Evolutionary conservation across 2,329 filamentous ascomycete genomes (phyloP), one percentile per base, ranked within the genome.

Genomic region (Diaporthe citrichinensis): DNA sequence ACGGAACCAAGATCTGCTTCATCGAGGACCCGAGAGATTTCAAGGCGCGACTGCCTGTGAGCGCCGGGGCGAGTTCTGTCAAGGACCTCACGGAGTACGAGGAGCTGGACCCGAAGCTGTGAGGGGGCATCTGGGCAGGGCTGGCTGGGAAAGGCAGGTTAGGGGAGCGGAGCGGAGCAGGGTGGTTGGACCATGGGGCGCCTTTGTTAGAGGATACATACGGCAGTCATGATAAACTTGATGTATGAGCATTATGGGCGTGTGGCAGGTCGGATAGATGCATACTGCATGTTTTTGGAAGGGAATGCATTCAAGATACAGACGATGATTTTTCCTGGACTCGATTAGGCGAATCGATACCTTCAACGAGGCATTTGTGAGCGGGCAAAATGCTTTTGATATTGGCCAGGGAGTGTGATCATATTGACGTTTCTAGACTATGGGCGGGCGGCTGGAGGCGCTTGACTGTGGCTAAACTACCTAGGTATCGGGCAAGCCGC

Each of bases 31-130:
- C 98, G 4, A 89, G 93, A 76, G 89, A 90, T 41, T 98, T 93
- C 89, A 98, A 97, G 88, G 92, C 94, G 0, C 88, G 91, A 20
- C 87, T 98, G 80, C 87, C 90, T 76, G 90, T 95, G 39, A 97
- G 92, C 78, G 88, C 90, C 31, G 96, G 94, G 0, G 91, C 95
- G 2, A 89, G 89, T 77, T 91, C 96, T 0, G 90, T 94, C 41
- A 92, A 90, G 81, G 93, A 97, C 78, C 84, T 98, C 74, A 93
- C 89, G 77, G 94, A 95, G 81, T 98, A 96, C 84, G 94, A 98
- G 82, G 96, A 98, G 76, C 87, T 93, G 76, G 95, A 94, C 78
- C 86, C 94, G 20, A 98, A 98, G 86, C 88, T 98, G 74, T 96
- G 83, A 89, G 73, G 41, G 17, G 57, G 14, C 2, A 14, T 6